These are phyloP conservation scores for Platanthera zijinensis DNA, from an alignment of 106 monocot species.

Conservation along the genomic window DNA sequence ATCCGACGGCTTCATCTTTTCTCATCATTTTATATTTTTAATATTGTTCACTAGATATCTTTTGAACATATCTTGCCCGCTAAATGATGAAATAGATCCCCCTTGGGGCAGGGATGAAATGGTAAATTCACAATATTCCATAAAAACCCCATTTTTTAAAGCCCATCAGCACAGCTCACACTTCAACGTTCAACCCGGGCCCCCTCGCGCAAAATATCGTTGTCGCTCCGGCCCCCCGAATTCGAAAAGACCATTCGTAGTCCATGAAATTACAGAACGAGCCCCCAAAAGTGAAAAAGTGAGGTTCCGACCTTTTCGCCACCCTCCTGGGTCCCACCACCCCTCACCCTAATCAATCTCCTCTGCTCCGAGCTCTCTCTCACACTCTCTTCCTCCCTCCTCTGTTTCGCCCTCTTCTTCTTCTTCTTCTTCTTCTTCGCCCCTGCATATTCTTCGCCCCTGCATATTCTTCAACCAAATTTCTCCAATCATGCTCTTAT, in stretches of 20 bases:
- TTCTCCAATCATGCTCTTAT: background rate
- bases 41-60: too few species aligned
- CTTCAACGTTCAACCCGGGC: too few species aligned
- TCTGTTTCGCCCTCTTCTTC: background rate
- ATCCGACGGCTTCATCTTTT: too few species aligned
- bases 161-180: too few species aligned
- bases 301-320: slow-evolving; percentile 5
- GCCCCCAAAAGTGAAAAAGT: slow-evolving; percentile 6
- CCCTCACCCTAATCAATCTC: background rate
- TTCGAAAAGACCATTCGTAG: background rate
- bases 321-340: background rate
- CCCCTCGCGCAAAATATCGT: background rate
- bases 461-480: background rate
- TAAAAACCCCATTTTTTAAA: too few species aligned
- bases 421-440: too few species aligned
- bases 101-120: too few species aligned
- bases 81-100: too few species aligned
- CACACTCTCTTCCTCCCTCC: background rate
- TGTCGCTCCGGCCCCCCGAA: background rate
- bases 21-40: too few species aligned
- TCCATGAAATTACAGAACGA: background rate
- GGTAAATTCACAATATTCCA: too few species aligned
- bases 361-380: background rate
- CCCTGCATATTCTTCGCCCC: too few species aligned
- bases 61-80: too few species aligned